A percentile compares a stretch with the other conserved stretches of the same genome.
Conservation (phyloP, 2,329 filamentous ascomycete species). For the Tolypocladium guangdongense region DNA sequence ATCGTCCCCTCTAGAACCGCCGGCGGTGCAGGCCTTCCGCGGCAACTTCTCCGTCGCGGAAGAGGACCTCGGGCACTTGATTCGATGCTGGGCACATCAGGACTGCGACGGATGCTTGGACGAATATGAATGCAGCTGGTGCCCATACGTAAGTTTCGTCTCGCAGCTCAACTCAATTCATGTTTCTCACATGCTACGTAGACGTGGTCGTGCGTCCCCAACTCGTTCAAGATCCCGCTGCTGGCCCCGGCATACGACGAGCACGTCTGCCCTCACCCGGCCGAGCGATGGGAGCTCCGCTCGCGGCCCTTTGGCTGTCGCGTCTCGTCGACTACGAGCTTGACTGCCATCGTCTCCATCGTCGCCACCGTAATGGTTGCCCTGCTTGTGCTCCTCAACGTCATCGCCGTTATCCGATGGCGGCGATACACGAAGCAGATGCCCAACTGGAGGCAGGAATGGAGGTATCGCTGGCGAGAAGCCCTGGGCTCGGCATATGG, state of each 20-base stretch:
- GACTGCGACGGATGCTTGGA: constrained; percentile 36
- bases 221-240: constrained; percentile 30
- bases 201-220: constrained; percentile 45
- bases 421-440: constrained; percentile 10
- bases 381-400: constrained; percentile 9
- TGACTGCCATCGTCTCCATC: constrained; percentile 17
- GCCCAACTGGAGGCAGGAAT: constrained; percentile 9
- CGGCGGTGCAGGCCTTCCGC: constrained; percentile 6
- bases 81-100: constrained; percentile 40
- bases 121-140: constrained; percentile 37
- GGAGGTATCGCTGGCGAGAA: constrained; percentile 7
- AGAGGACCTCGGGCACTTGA: constrained; percentile 27
- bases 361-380: constrained; percentile 16
- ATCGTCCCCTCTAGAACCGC: background rate
- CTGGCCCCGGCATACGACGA: constrained; percentile 39
- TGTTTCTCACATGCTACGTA: constrained; percentile 11
- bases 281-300: constrained; percentile 27
- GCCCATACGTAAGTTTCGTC: constrained; percentile 30
- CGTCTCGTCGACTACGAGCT: constrained; percentile 22
- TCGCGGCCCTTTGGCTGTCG: constrained; percentile 23
- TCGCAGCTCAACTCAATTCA: background rate
- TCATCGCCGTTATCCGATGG: constrained; percentile 7
- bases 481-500: constrained; percentile 3
- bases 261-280: constrained; percentile 40
- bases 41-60: constrained; percentile 20